Evolutionary conservation across 2,329 filamentous ascomycete genomes (phyloP), one percentile per base, ranked within the genome.

Genomic region (Thelonectria blattea): DNA sequence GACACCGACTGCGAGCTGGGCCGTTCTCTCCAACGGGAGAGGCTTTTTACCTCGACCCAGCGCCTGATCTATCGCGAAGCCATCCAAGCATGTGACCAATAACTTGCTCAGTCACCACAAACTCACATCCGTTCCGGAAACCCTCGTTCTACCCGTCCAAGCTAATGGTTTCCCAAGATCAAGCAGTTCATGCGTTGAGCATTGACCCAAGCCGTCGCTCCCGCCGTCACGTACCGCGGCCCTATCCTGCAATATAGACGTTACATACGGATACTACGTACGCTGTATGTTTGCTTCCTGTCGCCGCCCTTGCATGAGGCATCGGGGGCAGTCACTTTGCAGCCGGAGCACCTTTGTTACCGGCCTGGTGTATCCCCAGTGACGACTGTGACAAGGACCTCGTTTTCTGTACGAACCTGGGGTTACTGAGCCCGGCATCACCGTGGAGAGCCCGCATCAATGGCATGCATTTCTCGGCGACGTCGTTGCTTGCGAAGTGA

Each of bases 291-390:
- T 6, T 46, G 39, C 37, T 48, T 46, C 51, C 20, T 51, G 47
- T 46, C 47, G 57, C 39, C 41, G 57, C 57, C 57, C 51, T 59
- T 60, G 52, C 52, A 55, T 52, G 32, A 42, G 52, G 42, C 46
- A 32, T 47, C 52, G 30, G 47, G 30, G 46, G 30, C 39, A 15
- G 41, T 27, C 42, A 46, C 57, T 60, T 32, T 41, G 46, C 27
- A 10, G 27, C 46, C 50, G 22, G 39, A 47, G 27, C 24, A 48
- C 52, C 42, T 30, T 52, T 48, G 43, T 56, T 39, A 18, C 47
- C 43, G 42, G 41, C 42, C 34, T 37, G 47, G 41, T 39, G 42
- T 52, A 56, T 52, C 34, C 49, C 50, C 41, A 48, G 15, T 12
- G 11, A 37, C 34, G 11, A 12, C 12, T 37, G 6, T 37, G 34